Evolutionary conservation across 164 flowering plant genomes (phyloP), one percentile per base, ranked within the genome.

Genomic region (Tinospora cordifolia): DNA sequence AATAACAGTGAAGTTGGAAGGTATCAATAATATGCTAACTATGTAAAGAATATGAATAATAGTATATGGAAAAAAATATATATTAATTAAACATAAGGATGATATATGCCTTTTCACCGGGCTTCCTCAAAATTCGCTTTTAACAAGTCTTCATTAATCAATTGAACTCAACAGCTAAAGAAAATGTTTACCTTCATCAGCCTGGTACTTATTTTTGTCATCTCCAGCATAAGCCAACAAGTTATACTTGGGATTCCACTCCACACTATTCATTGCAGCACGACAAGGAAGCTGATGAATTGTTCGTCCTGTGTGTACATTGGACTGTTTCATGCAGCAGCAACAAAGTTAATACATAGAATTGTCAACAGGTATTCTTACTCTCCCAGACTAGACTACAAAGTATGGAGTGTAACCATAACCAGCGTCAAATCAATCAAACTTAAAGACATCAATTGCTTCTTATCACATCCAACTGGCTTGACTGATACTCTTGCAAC

Each of bases 181-280:
- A 24, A 27, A 14, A 41, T 13, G 26, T 27, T 4, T 72, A 89
- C 98, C 97, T 90, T 90, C 99, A 84, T 92, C 99, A 72, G 90
- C 84, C 81, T 85, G 88, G 78, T 94, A 90, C 72, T 92, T 91
- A 79, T 88, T 92, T 83, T 94, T 94, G 82, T 94, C 97, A 76
- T 94, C 98, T 69, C 98, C 98, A 51, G 97, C 97, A 86, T 88
- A 94, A 38, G 97, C 99, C 67, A 94, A 89, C 46, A 92, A 83
- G 73, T 90, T 92, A 81, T 80, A 78, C 67, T 90, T 92, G 44
- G 97, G 99, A 82, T 94, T 94, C 97, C 98, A 94, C 71, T 94
- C 98, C 69, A 90, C 97, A 70, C 98, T 94, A 81, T 94, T 94
- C 97, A 90, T 92, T 38, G 98, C 97, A 54, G 97, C 97, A 62